Evolutionary conservation across 2,329 filamentous ascomycete genomes (phyloP).

Genomic region (Aspergillus versicolor): DNA sequence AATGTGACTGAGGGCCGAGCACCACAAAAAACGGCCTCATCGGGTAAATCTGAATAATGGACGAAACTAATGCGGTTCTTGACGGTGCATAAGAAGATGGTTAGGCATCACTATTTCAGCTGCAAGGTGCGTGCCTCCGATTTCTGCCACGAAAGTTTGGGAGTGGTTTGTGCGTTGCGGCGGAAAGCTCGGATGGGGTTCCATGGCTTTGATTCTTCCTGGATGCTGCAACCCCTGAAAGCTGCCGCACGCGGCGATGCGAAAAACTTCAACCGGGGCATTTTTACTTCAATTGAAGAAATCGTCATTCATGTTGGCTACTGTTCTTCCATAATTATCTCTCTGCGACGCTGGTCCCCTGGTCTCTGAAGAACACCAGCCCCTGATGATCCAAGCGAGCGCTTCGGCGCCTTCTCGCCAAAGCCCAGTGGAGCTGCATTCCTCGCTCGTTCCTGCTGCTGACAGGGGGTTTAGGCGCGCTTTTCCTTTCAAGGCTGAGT

Average conservation of each 20-base stretch:
- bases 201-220: slow-evolving; percentile 15
- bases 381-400: too few species aligned
- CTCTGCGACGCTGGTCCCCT: too few species aligned
- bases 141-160: not conserved
- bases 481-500: too few species aligned
- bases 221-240: slow-evolving; percentile 14
- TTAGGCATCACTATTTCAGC: not conserved
- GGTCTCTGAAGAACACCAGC: too few species aligned
- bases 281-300: not conserved
- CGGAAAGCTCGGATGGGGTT: slow-evolving; percentile 22
- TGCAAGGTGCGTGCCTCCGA: not conserved
- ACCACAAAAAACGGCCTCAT: not conserved
- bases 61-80: not conserved
- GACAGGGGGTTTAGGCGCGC: too few species aligned
- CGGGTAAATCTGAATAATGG: not conserved
- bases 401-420: too few species aligned
- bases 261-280: not conserved
- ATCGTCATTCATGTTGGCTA: too few species aligned
- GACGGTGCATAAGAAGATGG: not conserved
- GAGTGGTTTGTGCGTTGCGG: slow-evolving; percentile 13
- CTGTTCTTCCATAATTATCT: too few species aligned
- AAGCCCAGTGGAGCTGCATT: too few species aligned
- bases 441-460: too few species aligned
- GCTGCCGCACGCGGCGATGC: not conserved
- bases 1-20: not conserved